Evolutionary conservation across 108 stramenopile species (phyloP).

Genomic region (Discostella stelligeroides): DNA sequence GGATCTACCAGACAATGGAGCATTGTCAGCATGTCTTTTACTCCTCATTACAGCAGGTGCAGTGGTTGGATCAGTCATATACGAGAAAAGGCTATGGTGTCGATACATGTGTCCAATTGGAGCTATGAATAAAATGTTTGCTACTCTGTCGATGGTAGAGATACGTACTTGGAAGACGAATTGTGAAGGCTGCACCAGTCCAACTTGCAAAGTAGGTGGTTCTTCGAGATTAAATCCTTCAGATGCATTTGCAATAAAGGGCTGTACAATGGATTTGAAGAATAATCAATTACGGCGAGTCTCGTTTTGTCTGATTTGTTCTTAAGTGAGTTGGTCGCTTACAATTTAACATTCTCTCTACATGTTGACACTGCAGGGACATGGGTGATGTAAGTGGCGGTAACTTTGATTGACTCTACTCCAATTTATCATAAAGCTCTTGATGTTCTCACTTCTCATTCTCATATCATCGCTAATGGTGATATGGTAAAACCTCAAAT

Average conservation of each 20-base stretch:
- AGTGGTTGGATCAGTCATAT: slow-evolving; percentile 31
- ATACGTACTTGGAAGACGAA: slow-evolving; percentile 41
- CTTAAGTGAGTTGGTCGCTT: too few species aligned
- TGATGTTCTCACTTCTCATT: too few species aligned
- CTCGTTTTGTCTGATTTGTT: too few species aligned
- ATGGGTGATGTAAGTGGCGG: too few species aligned
- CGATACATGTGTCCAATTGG: slow-evolving; percentile 45
- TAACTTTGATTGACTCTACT: too few species aligned
- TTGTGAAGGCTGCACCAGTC: slow-evolving; percentile 41
- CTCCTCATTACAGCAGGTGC: slow-evolving; percentile 47
- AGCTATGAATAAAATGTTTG: slow-evolving; percentile 44
- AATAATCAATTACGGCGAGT: slow-evolving; percentile 44
- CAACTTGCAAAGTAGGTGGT: slow-evolving; percentile 26
- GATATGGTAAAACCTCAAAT: too few species aligned
- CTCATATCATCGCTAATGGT: too few species aligned
- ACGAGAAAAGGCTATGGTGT: slow-evolving; percentile 44
- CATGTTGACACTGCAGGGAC: too few species aligned
- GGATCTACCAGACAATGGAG: slow-evolving; percentile 34
- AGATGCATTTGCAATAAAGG: slow-evolving; percentile 36
- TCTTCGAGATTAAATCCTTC: slow-evolving; percentile 28
- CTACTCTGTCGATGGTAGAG: slow-evolving; percentile 37
- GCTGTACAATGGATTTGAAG: slow-evolving; percentile 48
- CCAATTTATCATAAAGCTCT: too few species aligned
- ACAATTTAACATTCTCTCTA: too few species aligned
- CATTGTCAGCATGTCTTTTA: slow-evolving; percentile 36